Evolutionary conservation across 140 eudicot species (phyloP).

Genomic region (Flaveria floridana): DNA sequence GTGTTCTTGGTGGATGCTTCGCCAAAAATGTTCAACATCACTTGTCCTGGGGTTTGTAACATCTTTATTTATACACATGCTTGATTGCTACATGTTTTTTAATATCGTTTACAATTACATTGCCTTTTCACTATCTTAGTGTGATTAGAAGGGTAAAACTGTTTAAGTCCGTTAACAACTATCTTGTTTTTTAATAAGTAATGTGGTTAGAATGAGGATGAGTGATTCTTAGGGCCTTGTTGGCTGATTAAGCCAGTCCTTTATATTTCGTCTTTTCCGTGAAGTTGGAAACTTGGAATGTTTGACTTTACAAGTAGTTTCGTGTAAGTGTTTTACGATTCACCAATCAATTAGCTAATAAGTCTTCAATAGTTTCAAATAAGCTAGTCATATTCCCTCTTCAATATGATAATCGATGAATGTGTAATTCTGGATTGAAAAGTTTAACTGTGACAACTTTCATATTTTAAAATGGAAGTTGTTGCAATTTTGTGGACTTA

Average conservation of each 20-base stretch:
- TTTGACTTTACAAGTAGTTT: background rate
- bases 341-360: background rate
- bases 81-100: background rate
- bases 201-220: background rate
- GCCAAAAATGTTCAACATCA: constrained; percentile 77
- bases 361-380: background rate
- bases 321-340: background rate
- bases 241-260: background rate
- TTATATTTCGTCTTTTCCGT: background rate
- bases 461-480: background rate
- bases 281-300: background rate
- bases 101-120: background rate
- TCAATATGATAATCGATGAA: background rate
- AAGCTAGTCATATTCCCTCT: too few relatives aligned
- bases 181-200: background rate
- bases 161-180: background rate
- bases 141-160: background rate
- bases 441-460: background rate
- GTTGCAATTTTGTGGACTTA: background rate
- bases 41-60: constrained; percentile 52
- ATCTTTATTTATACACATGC: background rate
- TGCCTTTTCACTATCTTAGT: background rate
- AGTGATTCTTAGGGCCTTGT: background rate
- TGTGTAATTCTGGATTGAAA: background rate
- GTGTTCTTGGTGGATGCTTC: constrained; percentile 93